Conservation (phyloP, 768 basidiomycete species). For the Tricholoma saponaceum region DNA sequence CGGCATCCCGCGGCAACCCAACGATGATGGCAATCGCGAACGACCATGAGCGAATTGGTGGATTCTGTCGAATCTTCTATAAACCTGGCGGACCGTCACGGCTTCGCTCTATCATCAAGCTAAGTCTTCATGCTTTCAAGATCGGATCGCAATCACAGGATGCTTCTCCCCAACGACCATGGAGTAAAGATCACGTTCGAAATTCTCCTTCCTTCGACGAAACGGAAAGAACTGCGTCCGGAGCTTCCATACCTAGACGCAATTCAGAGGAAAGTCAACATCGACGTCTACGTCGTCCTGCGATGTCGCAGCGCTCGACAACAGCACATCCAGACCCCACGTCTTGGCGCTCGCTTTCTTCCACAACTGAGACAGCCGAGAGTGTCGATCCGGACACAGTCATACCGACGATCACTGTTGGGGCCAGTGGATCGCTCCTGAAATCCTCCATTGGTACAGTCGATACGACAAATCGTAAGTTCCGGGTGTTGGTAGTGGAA, state of each 20-base stretch:
- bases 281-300: constrained; percentile 34
- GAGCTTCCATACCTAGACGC: constrained; percentile 27
- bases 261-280: constrained; percentile 46
- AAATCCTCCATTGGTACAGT: constrained; percentile 59
- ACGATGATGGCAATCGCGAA: constrained; percentile 56
- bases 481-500: constrained; percentile 81
- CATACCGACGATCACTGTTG: constrained; percentile 47
- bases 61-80: constrained; percentile 84
- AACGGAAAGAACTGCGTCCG: neutral
- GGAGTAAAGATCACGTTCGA: neutral
- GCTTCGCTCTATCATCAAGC: constrained; percentile 61
- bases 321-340: constrained; percentile 42
- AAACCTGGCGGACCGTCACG: constrained; percentile 86
- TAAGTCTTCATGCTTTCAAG: constrained; percentile 53
- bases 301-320: constrained; percentile 48
- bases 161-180: neutral
- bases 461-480: constrained; percentile 36
- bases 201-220: constrained; percentile 1
- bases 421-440: constrained; percentile 62
- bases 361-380: constrained; percentile 21
- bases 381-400: constrained; percentile 22
- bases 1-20: constrained; percentile 64
- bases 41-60: constrained; percentile 77
- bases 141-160: constrained; percentile 33
- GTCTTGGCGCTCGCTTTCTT: constrained; percentile 24